These are phyloP conservation scores for Aureobasidium sp. DNA, from an alignment of 2,329 filamentous ascomycete genomes.

Conservation along the genomic window DNA sequence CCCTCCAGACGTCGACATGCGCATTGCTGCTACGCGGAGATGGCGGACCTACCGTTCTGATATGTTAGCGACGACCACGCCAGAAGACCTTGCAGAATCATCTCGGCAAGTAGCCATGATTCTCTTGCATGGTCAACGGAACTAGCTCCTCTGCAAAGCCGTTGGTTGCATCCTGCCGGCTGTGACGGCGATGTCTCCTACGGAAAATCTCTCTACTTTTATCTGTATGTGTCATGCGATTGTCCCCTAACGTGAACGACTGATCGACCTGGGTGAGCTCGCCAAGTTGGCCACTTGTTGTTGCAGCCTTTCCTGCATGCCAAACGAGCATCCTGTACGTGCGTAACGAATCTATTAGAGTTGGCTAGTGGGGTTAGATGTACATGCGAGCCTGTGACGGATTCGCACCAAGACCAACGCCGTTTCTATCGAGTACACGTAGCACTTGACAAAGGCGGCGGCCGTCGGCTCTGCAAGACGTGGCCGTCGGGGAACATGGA, in stretches of 20 bases:
- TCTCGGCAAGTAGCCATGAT: neutral
- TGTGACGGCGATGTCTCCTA: too few relatives aligned
- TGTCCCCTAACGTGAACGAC: neutral
- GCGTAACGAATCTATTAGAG: slow-evolving; percentile 1
- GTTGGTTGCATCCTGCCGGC: neutral
- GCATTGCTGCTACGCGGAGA: too few relatives aligned
- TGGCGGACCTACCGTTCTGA: too few relatives aligned
- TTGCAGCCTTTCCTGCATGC: neutral
- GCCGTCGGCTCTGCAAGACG: neutral
- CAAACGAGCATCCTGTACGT: neutral
- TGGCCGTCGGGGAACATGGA: neutral
- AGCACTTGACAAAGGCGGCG: neutral
- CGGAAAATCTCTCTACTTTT: neutral
- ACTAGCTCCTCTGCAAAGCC: neutral
- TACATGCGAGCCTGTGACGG: slow-evolving; percentile 1
- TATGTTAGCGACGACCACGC: neutral
- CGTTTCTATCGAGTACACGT: slow-evolving; percentile 8
- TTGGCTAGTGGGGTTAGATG: slow-evolving; percentile 1
- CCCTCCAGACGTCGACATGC: too few relatives aligned
- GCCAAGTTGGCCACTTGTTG: neutral
- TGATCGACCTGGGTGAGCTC: neutral
- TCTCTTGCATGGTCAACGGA: neutral
- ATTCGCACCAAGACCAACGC: slow-evolving; percentile 6
- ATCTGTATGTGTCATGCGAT: neutral
- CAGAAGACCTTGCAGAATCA: neutral